A percentile compares a stretch with the other conserved stretches of the same genome.
Conservation (phyloP, 495 filamentous ascomycete species). For the Hyaloscypha bicolor region DNA sequence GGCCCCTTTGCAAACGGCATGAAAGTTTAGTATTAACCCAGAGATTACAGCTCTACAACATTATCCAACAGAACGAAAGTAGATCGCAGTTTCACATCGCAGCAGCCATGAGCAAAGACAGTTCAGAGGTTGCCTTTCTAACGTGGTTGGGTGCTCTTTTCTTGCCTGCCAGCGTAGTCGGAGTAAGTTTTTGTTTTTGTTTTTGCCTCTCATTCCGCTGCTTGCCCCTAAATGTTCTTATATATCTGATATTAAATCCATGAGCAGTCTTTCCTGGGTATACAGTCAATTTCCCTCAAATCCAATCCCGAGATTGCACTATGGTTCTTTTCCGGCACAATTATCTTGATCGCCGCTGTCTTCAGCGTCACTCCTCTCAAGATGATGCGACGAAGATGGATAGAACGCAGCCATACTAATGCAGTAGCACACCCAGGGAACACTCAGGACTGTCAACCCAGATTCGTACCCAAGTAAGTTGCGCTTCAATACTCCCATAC, state of each 20-base stretch:
- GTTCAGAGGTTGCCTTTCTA: neutral
- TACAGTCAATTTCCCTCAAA: neutral
- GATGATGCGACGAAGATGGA: neutral
- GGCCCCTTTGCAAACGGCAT: neutral
- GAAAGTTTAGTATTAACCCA: neutral
- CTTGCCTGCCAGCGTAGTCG: neutral
- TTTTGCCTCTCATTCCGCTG: neutral
- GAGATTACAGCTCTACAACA: neutral
- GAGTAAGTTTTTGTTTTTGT: neutral
- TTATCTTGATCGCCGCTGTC: neutral
- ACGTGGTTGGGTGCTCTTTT: neutral
- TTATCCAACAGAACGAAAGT: conserved; percentile 1
- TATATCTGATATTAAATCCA: neutral
- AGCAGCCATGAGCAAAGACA: conserved; percentile 1
- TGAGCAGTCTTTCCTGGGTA: neutral
- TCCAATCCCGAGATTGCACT: neutral
- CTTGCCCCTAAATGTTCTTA: neutral
- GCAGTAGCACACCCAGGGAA: neutral
- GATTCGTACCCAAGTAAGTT: too few species aligned
- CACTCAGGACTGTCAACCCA: neutral
- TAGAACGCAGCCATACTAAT: neutral
- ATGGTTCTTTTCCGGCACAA: neutral
- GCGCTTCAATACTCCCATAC: too few species aligned
- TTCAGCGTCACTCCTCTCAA: neutral
- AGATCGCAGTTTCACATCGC: conserved; percentile 1